Percentiles rank a stretch among this genome's conserved stretches.
Conservation (phyloP, 1,284 basidiomycete species). For the Ganoderma lucidum region DNA sequence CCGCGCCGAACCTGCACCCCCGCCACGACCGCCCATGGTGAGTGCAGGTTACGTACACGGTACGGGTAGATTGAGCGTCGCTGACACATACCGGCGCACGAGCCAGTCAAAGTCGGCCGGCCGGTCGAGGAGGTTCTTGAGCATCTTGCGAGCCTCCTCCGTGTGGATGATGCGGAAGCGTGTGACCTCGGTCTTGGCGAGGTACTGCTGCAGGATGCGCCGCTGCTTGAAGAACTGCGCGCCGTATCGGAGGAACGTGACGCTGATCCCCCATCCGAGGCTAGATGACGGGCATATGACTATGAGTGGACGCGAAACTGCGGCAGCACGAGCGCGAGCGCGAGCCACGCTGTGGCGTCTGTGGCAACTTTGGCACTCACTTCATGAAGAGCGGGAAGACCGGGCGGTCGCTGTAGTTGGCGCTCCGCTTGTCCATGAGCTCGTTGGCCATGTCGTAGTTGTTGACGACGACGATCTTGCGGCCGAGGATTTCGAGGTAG, state of each 20-base stretch:
- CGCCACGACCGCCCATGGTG: not conserved
- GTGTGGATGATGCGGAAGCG: slow-evolving; percentile 34
- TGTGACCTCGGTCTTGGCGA: slow-evolving; percentile 30
- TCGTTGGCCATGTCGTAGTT: slow-evolving; percentile 44
- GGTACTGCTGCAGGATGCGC: slow-evolving; percentile 36
- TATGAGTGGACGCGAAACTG: slow-evolving; percentile 5
- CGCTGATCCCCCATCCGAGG: slow-evolving; percentile 31
- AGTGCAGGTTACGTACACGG: slow-evolving; percentile 10
- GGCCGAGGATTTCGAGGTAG: slow-evolving; percentile 43
- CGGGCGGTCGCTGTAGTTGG: slow-evolving; percentile 47
- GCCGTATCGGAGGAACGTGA: slow-evolving; percentile 33
- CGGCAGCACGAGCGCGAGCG: too few relatives aligned
- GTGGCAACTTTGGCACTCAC: slow-evolving; percentile 13
- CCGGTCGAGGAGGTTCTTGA: slow-evolving; percentile 31
- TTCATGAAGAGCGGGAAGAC: slow-evolving; percentile 37
- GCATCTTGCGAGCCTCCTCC: slow-evolving; percentile 34
- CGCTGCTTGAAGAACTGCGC: slow-evolving; percentile 39
- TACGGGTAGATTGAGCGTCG: not conserved
- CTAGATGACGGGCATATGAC: slow-evolving; percentile 11
- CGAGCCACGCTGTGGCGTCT: slow-evolving; percentile 22
- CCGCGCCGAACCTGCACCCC: slow-evolving; percentile 28
- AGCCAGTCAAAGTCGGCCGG: slow-evolving; percentile 36
- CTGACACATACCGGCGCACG: slow-evolving; percentile 28
- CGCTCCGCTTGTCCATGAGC: slow-evolving; percentile 47
- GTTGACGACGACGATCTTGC: slow-evolving; percentile 46